phyloP scores from a whole-genome alignment of 441 rosid species.

The Corymbia citriodora region DNA sequence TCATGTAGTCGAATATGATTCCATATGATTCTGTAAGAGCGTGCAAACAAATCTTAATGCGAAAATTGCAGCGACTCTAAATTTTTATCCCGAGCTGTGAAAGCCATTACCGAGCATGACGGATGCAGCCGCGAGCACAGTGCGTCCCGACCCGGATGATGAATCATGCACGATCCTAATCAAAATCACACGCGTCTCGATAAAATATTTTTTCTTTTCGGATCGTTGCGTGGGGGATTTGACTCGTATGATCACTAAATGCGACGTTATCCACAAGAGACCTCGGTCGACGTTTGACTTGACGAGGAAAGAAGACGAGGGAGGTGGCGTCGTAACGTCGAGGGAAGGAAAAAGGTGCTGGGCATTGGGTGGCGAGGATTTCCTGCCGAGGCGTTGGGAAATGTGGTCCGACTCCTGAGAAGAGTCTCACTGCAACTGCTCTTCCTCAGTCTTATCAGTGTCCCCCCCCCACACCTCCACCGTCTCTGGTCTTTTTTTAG shows the following conservation, averaged over 20 bases:
- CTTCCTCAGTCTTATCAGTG: not conserved
- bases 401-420: not conserved
- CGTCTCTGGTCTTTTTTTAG: not conserved
- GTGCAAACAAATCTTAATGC: accelerated
- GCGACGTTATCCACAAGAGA: not conserved
- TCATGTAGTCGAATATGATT: no score
- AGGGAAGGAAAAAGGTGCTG: not conserved
- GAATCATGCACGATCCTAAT: accelerated
- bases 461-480: not conserved
- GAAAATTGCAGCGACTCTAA: not conserved
- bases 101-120: not conserved
- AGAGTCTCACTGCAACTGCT: no score
- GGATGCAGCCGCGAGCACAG: accelerated
- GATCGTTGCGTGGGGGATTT: not conserved
- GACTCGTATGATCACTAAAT: not conserved
- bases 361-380: not conserved
- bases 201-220: not conserved
- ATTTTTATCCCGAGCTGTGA: not conserved
- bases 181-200: not conserved
- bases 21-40: not conserved
- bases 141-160: not conserved
- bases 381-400: not conserved
- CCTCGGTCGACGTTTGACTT: not conserved
- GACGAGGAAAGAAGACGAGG: not conserved
- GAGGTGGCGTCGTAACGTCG: not conserved